A percentile compares a stretch with the other conserved stretches of the same genome.
These are phyloP conservation scores for Neurospora sp. DNA, from an alignment of 495 filamentous ascomycete species.

Conservation along the genomic window DNA sequence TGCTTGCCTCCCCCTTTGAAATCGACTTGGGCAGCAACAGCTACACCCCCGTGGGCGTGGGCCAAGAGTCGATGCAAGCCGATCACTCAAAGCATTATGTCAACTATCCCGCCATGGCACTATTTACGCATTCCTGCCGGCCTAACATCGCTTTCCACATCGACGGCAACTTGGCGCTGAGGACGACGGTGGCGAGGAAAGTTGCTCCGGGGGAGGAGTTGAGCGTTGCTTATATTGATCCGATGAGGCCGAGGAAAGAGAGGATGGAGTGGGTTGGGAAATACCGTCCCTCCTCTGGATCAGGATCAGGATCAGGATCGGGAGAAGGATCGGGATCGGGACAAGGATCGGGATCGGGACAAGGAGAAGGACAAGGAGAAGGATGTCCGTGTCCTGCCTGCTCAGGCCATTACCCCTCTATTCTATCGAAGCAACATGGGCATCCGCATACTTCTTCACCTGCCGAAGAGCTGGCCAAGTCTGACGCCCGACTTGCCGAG, in stretches of 20 bases:
- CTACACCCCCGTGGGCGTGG: background rate
- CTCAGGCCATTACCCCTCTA: background rate
- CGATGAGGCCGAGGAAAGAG: slow-evolving; percentile 10
- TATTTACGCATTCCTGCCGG: slow-evolving; percentile 24
- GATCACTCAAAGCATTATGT: slow-evolving; percentile 17
- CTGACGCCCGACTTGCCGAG: slow-evolving; percentile 17
- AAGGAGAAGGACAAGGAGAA: too few relatives aligned
- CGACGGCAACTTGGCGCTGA: slow-evolving; percentile 15
- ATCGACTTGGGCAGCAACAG: slow-evolving; percentile 14
- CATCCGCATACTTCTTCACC: background rate
- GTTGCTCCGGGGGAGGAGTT: slow-evolving; percentile 24
- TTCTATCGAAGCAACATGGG: background rate
- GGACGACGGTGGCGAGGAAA: slow-evolving; percentile 20
- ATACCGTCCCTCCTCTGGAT: background rate
- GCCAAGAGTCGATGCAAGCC: background rate
- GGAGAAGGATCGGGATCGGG: background rate
- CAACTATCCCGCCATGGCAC: slow-evolving; percentile 21
- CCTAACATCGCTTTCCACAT: slow-evolving; percentile 26
- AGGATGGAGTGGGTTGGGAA: slow-evolving; percentile 16
- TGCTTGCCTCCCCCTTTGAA: slow-evolving; percentile 24
- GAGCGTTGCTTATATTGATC: slow-evolving; percentile 21
- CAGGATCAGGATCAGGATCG: background rate
- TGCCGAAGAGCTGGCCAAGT: slow-evolving; percentile 3
- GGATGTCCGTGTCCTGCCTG: slow-evolving; percentile 16
- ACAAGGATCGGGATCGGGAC: too few relatives aligned